phyloP scores from a whole-genome alignment of 805 yeast species.

The Grigorovia yakushimaensis region DNA sequence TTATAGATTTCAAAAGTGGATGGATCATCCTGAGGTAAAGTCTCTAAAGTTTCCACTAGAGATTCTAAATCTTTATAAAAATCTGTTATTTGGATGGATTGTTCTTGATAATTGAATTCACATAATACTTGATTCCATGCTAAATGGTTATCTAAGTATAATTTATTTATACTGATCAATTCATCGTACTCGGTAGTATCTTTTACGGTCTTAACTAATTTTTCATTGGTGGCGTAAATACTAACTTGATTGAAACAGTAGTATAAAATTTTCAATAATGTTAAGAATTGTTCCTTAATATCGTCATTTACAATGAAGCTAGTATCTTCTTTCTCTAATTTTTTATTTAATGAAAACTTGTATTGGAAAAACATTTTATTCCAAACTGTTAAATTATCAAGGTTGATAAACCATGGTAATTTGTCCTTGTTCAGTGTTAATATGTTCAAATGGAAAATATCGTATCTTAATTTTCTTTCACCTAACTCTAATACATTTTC shows the following conservation, averaged over 20 bases:
- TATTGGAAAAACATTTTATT: constrained; percentile 34
- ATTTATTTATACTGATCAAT: constrained; percentile 16
- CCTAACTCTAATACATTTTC: constrained; percentile 29
- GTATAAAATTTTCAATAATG: constrained; percentile 35
- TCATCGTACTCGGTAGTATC: constrained; percentile 13
- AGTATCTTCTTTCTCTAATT: constrained; percentile 2
- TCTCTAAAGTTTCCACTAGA: constrained; percentile 37
- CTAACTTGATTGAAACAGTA: constrained; percentile 29
- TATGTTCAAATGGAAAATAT: constrained; percentile 9
- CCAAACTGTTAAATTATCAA: constrained; percentile 31
- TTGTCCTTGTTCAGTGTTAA: constrained; percentile 17
- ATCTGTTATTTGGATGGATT: constrained; percentile 57
- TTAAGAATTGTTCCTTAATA: constrained; percentile 18
- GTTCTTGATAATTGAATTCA: constrained; percentile 37
- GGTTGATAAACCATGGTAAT: constrained; percentile 41
- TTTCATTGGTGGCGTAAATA: constrained; percentile 24
- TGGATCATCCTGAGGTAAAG: constrained; percentile 36
- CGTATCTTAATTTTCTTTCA: constrained; percentile 32
- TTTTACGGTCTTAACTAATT: constrained; percentile 12
- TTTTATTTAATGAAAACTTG: constrained; percentile 16
- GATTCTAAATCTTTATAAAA: constrained; percentile 56
- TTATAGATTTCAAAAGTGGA: constrained; percentile 28
- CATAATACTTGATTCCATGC: constrained; percentile 56
- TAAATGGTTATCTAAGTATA: constrained; percentile 20
- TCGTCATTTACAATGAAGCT: background rate